Evolutionary conservation across 257 asterid genomes (phyloP), one percentile per base, ranked within the genome.

Genomic region (Gentiana macrophylla): DNA sequence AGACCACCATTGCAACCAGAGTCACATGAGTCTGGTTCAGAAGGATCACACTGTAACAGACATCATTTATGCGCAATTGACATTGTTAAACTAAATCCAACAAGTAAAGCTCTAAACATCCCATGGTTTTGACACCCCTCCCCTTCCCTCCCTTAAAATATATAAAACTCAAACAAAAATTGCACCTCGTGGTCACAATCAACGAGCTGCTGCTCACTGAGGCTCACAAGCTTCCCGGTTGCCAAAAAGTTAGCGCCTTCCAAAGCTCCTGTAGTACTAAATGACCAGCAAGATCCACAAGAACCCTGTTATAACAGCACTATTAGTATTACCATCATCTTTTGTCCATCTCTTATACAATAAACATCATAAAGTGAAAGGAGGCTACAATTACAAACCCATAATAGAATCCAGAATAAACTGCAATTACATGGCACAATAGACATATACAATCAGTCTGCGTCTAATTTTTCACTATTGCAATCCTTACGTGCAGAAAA

Each of bases 211-310:
- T 88, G 97, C 79, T 88, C 95, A 63, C 95, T 85, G 61, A 89
- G 94, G 76, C 85, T 85, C 78, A 64, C 89, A 50, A 89, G 84
- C 47, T 79, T 81, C 71, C 97, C 94, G 2, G 92, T 89, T 8
- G 97, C 81, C 12, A 89, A 72, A 71, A 57, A 89, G 59, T 85
- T 79, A 63, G 97, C 91, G 62, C 95, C 97, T 74, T 89, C 97
- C 67, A 89, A 56, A 8, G 95, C 97, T 59, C 97, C 97, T 0
- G 94, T 81, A 33, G 95, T 73, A 71, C 95, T 88, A 65, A 85
- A 88, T 11, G 94, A 77, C 97, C 97, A 88, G 80, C 96, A 84
- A 12, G 97, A 84, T 36, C 97, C 97, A 71, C 97, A 88, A 0
- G 87, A 67, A 7, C 94, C 96, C 96, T 87, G 53, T 6, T 50